A percentile compares a stretch with the other conserved stretches of the same genome.
phyloP scores from a whole-genome alignment of 2,329 filamentous ascomycete genomes.

The Lachnellula arida region DNA sequence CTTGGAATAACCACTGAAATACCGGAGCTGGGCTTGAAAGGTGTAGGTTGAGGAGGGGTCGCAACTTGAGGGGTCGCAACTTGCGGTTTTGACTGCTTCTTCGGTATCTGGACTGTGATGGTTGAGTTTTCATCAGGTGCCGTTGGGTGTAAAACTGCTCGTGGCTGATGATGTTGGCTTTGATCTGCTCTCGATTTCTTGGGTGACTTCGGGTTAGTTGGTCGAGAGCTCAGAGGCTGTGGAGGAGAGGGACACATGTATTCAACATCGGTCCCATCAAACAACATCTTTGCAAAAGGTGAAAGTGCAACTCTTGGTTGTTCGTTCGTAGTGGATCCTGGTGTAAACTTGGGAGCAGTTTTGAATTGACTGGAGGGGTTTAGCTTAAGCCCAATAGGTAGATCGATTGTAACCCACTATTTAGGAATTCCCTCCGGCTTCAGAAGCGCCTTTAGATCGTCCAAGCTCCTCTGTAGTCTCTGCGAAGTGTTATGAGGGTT shows the following conservation, averaged over 20 bases:
- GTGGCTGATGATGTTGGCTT: slow-evolving; percentile 1
- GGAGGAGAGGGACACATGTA: slow-evolving; percentile 25
- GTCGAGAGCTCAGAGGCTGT: slow-evolving; percentile 1
- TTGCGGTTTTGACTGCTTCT: not conserved
- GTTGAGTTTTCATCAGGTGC: slow-evolving; percentile 16
- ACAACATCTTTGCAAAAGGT: slow-evolving; percentile 30
- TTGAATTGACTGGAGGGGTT: slow-evolving; percentile 51
- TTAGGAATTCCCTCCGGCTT: slow-evolving; percentile 65
- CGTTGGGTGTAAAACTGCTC: not conserved
- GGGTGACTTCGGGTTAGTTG: slow-evolving; percentile 15
- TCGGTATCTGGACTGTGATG: slow-evolving; percentile 9
- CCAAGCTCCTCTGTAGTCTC: slow-evolving; percentile 65
- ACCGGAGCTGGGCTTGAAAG: slow-evolving; percentile 35
- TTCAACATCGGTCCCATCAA: slow-evolving; percentile 27
- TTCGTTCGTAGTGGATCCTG: slow-evolving; percentile 6
- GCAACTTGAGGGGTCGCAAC: too few relatives aligned
- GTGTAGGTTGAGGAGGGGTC: slow-evolving; percentile 25
- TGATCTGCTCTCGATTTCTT: slow-evolving; percentile 13
- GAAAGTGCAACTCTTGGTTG: slow-evolving; percentile 23
- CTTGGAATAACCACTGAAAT: slow-evolving; percentile 26
- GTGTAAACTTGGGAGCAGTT: slow-evolving; percentile 35
- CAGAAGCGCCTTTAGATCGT: slow-evolving; percentile 71
- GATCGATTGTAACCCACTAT: slow-evolving; percentile 34
- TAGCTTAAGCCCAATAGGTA: slow-evolving; percentile 25
- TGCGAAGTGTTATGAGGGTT: slow-evolving; percentile 54